phyloP scores from a whole-genome alignment of 257 asterid species.

The Nicotiana sylvestris region DNA sequence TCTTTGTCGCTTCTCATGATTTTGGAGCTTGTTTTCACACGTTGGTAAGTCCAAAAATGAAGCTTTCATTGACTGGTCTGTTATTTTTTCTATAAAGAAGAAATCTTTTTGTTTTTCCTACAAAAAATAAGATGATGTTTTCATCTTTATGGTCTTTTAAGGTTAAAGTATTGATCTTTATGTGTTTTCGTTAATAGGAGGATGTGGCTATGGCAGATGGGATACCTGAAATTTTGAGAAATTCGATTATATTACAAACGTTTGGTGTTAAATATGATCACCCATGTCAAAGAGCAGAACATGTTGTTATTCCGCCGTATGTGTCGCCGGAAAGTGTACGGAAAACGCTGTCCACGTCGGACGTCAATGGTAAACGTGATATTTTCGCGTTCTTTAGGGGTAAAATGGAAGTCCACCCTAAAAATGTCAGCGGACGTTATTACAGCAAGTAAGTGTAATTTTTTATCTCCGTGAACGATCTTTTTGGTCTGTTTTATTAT shows the following conservation, averaged over 20 bases:
- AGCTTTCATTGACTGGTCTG: neutral
- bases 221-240: constrained; percentile 59
- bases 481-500: neutral
- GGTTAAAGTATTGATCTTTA: neutral
- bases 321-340: constrained; percentile 59
- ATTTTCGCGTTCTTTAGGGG: constrained; percentile 79
- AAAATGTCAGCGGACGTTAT: constrained; percentile 83
- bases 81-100: neutral
- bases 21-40: constrained; percentile 96
- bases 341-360: constrained; percentile 38
- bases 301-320: constrained; percentile 80
- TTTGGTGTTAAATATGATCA: constrained; percentile 78
- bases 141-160: no score
- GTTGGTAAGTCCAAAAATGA: constrained; percentile 35
- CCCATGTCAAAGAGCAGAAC: constrained; percentile 82
- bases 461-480: no score
- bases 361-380: constrained; percentile 48
- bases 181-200: constrained; percentile 41
- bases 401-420: constrained; percentile 89
- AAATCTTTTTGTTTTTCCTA: neutral
- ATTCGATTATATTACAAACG: constrained; percentile 67
- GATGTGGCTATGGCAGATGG: constrained; percentile 77
- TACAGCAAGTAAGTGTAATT: constrained; percentile 55
- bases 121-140: no score
- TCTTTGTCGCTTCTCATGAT: constrained; percentile 92